These are phyloP conservation scores for Cytospora piceae DNA, from an alignment of 2,329 filamentous ascomycete genomes.

Conservation along the genomic window DNA sequence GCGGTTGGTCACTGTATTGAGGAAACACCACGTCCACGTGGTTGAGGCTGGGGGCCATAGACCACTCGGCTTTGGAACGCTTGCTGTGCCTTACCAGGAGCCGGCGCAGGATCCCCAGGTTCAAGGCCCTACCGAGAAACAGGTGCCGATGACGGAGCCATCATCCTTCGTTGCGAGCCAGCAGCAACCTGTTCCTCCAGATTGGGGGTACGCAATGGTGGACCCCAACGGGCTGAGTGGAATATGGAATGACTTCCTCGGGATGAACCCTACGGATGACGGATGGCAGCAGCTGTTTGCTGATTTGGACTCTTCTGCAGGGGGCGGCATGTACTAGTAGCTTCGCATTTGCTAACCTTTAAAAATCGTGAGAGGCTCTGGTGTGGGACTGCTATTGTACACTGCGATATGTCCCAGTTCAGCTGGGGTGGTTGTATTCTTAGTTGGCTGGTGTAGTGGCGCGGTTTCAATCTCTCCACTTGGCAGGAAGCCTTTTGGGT, in stretches of 20 bases:
- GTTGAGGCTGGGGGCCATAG: neutral
- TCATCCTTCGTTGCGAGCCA: neutral
- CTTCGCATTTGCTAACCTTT: neutral
- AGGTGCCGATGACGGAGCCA: neutral
- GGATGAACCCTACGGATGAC: constrained; percentile 14
- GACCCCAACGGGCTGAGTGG: constrained; percentile 9
- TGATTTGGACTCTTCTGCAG: constrained; percentile 26
- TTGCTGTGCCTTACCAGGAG: neutral
- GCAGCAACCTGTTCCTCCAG: neutral
- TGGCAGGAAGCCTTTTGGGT: neutral
- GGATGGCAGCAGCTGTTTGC: constrained; percentile 34
- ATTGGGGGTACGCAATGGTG: constrained; percentile 4
- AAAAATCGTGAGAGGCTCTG: too few species aligned
- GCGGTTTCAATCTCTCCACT: neutral
- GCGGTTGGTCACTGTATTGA: constrained; percentile 28
- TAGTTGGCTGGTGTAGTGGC: neutral
- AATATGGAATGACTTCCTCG: constrained; percentile 28
- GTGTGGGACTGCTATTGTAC: neutral
- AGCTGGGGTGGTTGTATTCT: neutral
- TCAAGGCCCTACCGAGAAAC: neutral
- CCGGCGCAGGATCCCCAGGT: neutral
- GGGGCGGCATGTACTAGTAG: constrained; percentile 1
- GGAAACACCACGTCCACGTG: constrained; percentile 24
- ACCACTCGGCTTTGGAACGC: neutral
- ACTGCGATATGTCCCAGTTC: neutral